phyloP scores from a whole-genome alignment of 2,329 filamentous ascomycete genomes.

The Fusarium clavum region DNA sequence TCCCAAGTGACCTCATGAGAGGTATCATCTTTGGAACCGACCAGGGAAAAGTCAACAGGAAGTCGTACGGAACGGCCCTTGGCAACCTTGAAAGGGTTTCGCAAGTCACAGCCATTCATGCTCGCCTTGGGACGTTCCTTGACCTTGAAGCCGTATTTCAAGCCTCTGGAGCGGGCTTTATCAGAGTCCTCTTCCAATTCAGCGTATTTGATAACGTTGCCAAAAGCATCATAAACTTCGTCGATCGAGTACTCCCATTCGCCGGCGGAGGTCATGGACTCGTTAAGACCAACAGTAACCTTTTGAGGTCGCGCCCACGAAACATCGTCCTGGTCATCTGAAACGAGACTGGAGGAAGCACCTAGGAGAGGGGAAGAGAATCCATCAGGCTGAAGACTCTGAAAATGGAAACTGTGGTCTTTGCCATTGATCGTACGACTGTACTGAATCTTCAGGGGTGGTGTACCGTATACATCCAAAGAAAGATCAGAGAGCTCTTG shows the following conservation, averaged over 20 bases:
- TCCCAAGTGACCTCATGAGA: conserved; percentile 82
- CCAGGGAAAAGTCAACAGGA: conserved; percentile 76
- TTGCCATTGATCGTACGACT: conserved; percentile 87
- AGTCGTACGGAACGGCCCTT: conserved; percentile 76
- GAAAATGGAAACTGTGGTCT: conserved; percentile 87
- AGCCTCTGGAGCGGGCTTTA: conserved; percentile 68
- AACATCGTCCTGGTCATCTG: conserved; percentile 73
- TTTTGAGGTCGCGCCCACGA: conserved; percentile 83
- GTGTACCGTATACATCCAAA: conserved; percentile 86
- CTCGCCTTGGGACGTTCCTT: conserved; percentile 84
- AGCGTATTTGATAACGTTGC: conserved; percentile 84
- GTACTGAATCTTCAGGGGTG: conserved; percentile 92
- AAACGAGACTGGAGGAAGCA: conserved; percentile 68
- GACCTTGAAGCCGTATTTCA: conserved; percentile 84
- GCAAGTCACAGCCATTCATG: conserved; percentile 80
- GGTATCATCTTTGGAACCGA: conserved; percentile 68
- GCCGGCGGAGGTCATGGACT: conserved; percentile 83
- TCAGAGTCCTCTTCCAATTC: conserved; percentile 75
- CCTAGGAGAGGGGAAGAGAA: conserved; percentile 81
- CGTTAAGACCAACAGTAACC: conserved; percentile 86
- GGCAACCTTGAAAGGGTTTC: conserved; percentile 84
- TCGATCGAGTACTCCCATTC: conserved; percentile 92
- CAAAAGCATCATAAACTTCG: conserved; percentile 90
- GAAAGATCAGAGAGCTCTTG: conserved; percentile 89
- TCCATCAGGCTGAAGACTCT: conserved; percentile 92